Evolutionary conservation across 129 eudicot genomes (phyloP), one percentile per base, ranked within the genome.

Genomic region (Centaurea solstitialis): DNA sequence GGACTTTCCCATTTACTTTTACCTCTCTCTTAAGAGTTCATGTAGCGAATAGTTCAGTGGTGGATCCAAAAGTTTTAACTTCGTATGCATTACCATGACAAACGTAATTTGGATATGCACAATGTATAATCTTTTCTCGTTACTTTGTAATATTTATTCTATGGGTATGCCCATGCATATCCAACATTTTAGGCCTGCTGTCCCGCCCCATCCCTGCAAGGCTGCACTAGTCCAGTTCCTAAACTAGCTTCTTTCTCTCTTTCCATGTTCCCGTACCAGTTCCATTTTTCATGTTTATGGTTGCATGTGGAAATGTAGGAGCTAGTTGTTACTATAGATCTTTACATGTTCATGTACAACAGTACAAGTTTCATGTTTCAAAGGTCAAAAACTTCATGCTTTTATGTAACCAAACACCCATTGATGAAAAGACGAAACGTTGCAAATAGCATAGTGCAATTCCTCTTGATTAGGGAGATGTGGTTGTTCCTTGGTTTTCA

Each of bases 231-330:
- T n/a, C 20, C 22, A n/a, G 21, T 57, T 45, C 0, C 57, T 64
- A 40, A 37, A 5, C n/a, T 22, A 37, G 22, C 17, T 65, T 9
- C 41, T 9, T 45, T 15, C 17, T 45, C 57, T 40, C 40, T 10
- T 78, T 65, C 28, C 83, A 22, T 71, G 83, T 70, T 38, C 64
- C 33, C 33, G 24, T 20, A 47, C 12, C 35, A 45, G 21, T 76
- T 76, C 37, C n/a, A 4, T 38, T 59, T 37, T 79, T 78, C 24
- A 50, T 45, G 85, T 74, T 74, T 43, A 74, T 41, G 59, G 76
- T 37, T 68, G 65, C 57, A 74, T 50, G 69, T 74, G 70, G 18
- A 65, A 74, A 72, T 9, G 65, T 61, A 66, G 41, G 73, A 72
- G 33, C 72, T 62, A 70, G 39, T 72, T 72, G 78, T 72, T 37